Evolutionary conservation across 2,329 filamentous ascomycete species (phyloP), one percentile per base, ranked within the genome.

Genomic region (Ceratocystiopsis brevicomis): DNA sequence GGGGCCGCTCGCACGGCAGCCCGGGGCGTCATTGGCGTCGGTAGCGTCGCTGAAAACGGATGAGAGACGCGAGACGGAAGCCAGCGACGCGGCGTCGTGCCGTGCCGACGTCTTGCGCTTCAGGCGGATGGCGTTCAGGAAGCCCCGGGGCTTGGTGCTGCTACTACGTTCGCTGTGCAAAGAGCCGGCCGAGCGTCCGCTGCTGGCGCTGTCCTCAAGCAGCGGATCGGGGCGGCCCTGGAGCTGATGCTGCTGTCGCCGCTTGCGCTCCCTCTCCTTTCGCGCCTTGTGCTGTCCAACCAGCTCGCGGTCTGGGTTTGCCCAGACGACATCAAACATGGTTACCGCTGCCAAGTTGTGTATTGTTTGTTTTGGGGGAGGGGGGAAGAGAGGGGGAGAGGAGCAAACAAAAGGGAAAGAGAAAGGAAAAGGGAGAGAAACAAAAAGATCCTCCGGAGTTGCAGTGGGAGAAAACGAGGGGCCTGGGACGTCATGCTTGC

Each of bases 271-370:
- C 39, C 54, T 52, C 47, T 65, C 64, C 50, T 71, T 73, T 40
- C 63, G 65, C 2, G 65, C 61, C 15, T 65, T 64, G 44, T 65
- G 62, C 52, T 75, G 66, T 3, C 69, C 68, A 15, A 73, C 63
- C 10, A 64, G 61, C 56, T 75, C 67, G 45, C 62, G 59, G 41
- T 68, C 60, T 18, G 66, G 67, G 45, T 74, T 71, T 4, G 68
- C 69, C 71, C 71, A 76, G 39, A 71, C 58, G 32, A 75, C 66
- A 53, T 74, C 69, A 53, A 72, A 75, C 71, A 76, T 76, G 37
- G 35, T 42, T 30, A 9, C 25, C 25, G 39, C 10, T 9, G 17
- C 6, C 21, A 30, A 16, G n/a, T 32, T 21, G 11, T 16, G 34
- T n/a, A 16, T n/a, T 42, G 18, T 39, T 9, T 17, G 8, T 13